These are phyloP conservation scores for Cytospora mali DNA, from an alignment of 2,329 filamentous ascomycete species.

Conservation along the genomic window DNA sequence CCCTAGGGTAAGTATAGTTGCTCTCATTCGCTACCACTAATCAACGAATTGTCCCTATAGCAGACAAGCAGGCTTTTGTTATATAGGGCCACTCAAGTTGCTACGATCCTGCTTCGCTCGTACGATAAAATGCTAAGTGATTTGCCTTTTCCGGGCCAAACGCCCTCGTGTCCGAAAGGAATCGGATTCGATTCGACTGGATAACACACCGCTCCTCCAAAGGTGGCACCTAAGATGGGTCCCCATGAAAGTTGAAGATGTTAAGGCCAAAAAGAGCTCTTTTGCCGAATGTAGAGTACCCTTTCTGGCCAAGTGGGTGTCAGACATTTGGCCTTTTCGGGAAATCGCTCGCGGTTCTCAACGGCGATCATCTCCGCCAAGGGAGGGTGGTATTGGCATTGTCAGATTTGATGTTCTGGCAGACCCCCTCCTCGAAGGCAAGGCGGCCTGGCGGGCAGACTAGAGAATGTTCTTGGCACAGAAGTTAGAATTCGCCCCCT, in stretches of 20 bases:
- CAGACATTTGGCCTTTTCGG: background rate
- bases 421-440: constrained; percentile 5
- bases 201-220: constrained; percentile 2
- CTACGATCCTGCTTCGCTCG: constrained; percentile 18
- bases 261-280: constrained; percentile 3
- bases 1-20: too few relatives aligned
- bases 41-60: constrained; percentile 9
- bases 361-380: constrained; percentile 6
- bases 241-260: constrained; percentile 2
- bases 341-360: constrained; percentile 1
- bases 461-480: background rate
- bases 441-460: background rate
- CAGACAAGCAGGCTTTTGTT: constrained; percentile 12
- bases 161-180: constrained; percentile 12
- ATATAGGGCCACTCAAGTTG: constrained; percentile 20
- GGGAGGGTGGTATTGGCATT: constrained; percentile 6
- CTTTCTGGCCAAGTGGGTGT: constrained; percentile 14
- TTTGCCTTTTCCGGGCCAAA: constrained; percentile 12
- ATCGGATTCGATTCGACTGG: background rate
- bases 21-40: constrained; percentile 15
- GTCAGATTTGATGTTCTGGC: background rate
- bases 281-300: constrained; percentile 5
- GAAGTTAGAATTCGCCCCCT: background rate
- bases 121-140: constrained; percentile 14
- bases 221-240: constrained; percentile 13